These are phyloP conservation scores for Kurtzmaniella natalensis DNA, from an alignment of 1,139 yeast genomes.

Conservation along the genomic window DNA sequence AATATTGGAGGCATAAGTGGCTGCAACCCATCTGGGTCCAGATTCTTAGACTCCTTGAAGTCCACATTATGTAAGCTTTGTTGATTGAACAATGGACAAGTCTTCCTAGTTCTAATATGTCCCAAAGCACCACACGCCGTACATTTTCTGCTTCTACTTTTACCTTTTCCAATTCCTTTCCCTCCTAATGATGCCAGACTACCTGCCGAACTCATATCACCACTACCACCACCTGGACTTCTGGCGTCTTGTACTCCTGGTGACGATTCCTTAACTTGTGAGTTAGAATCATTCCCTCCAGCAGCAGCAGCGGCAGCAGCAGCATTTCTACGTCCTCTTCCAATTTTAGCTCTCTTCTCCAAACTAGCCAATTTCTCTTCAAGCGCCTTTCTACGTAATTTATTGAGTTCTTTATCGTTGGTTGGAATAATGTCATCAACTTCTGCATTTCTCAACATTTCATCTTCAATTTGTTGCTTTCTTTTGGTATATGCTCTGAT, in stretches of 20 bases:
- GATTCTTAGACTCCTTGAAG: conserved; percentile 1
- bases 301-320: conserved; percentile 50
- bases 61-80: conserved; percentile 1
- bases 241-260: too few species aligned
- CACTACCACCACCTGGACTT: neutral
- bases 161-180: conserved; percentile 68
- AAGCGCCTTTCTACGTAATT: conserved; percentile 70
- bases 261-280: neutral
- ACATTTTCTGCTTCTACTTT: conserved; percentile 80
- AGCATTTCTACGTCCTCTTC: conserved; percentile 34
- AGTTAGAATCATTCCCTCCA: neutral
- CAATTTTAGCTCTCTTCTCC: conserved; percentile 58
- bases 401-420: conserved; percentile 80
- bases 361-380: conserved; percentile 83
- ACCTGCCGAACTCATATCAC: conserved; percentile 10
- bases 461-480: conserved; percentile 73
- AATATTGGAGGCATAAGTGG: conserved; percentile 1
- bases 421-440: conserved; percentile 73
- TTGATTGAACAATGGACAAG: conserved; percentile 77
- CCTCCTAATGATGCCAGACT: conserved; percentile 51
- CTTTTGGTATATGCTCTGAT: conserved; percentile 82
- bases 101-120: conserved; percentile 84
- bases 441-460: conserved; percentile 51
- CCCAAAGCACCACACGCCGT: conserved; percentile 95
- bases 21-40: neutral